Percentiles rank a stretch among this genome's conserved stretches.
These are phyloP conservation scores for Geotrichum ghanense DNA, from an alignment of 805 yeast genomes.

Conservation along the genomic window DNA sequence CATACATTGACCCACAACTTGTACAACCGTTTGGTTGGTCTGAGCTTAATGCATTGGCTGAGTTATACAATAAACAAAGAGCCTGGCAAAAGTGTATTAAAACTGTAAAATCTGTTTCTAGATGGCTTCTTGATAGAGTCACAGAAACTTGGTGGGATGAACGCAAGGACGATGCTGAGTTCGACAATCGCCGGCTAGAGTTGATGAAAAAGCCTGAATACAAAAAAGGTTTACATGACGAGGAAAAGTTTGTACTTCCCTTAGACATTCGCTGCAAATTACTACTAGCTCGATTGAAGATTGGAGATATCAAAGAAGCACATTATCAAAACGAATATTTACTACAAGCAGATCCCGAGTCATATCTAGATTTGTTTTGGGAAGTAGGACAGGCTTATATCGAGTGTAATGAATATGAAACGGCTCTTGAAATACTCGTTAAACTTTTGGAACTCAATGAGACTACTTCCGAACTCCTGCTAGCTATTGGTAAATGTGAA, in stretches of 20 bases:
- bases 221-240: background rate
- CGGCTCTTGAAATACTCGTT: constrained; percentile 57
- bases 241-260: constrained; percentile 43
- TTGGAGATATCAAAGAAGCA: constrained; percentile 57
- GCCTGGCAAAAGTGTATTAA: constrained; percentile 54
- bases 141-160: constrained; percentile 60
- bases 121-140: constrained; percentile 73
- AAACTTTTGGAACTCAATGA: constrained; percentile 7
- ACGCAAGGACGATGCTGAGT: constrained; percentile 61
- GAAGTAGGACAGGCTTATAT: constrained; percentile 71
- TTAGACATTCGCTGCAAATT: constrained; percentile 79
- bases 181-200: constrained; percentile 50
- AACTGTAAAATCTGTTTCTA: constrained; percentile 54
- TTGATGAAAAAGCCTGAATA: constrained; percentile 6
- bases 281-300: constrained; percentile 59
- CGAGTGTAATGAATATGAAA: constrained; percentile 55
- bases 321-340: constrained; percentile 53
- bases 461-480: constrained; percentile 30
- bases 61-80: constrained; percentile 59
- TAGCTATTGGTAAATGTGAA: constrained; percentile 65
- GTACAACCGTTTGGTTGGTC: constrained; percentile 63
- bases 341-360: constrained; percentile 43
- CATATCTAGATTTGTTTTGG: constrained; percentile 58
- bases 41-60: constrained; percentile 72
- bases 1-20: constrained; percentile 18